Percentiles rank a stretch among this genome's conserved stretches.
Conservation (phyloP, 805 yeast genomes). For the Barnettozyma siamensis region DNA sequence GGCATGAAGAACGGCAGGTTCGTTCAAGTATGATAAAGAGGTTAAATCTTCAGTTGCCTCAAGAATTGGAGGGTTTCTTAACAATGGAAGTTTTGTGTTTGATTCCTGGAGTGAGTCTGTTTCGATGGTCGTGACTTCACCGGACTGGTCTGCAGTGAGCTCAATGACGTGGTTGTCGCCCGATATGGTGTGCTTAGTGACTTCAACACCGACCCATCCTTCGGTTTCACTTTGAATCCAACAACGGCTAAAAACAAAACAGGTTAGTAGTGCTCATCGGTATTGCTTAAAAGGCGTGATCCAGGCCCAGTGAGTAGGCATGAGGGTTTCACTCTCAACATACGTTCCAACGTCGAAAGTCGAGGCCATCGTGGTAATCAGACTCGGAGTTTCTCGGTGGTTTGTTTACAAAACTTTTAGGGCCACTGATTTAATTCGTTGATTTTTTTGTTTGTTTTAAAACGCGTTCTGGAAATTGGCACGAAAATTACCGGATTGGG, state of each 20-base stretch:
- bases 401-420: neutral
- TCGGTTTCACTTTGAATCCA: slow-evolving; percentile 67
- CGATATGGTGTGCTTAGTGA: slow-evolving; percentile 38
- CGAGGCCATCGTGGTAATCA: slow-evolving; percentile 27
- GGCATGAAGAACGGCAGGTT: slow-evolving; percentile 94
- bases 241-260: slow-evolving; percentile 45
- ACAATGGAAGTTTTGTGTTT: slow-evolving; percentile 55
- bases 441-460: slow-evolving; percentile 4
- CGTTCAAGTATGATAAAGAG: slow-evolving; percentile 84
- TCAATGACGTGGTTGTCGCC: slow-evolving; percentile 43
- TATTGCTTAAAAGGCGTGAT: too few species aligned
- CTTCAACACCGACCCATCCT: slow-evolving; percentile 73
- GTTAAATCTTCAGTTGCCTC: slow-evolving; percentile 96
- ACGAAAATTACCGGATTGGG: slow-evolving; percentile 5
- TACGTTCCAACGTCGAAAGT: slow-evolving; percentile 52
- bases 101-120: slow-evolving; percentile 31
- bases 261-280: too few species aligned
- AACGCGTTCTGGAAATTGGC: slow-evolving; percentile 4
- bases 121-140: slow-evolving; percentile 40
- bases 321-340: too few species aligned
- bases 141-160: slow-evolving; percentile 47
- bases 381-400: slow-evolving; percentile 2
- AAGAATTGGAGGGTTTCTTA: slow-evolving; percentile 85
- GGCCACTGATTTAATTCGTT: slow-evolving; percentile 1
- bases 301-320: too few species aligned